Evolutionary conservation across 192 early-diverging fungal genomes (phyloP).

Genomic region (Podochytrium sp.): DNA sequence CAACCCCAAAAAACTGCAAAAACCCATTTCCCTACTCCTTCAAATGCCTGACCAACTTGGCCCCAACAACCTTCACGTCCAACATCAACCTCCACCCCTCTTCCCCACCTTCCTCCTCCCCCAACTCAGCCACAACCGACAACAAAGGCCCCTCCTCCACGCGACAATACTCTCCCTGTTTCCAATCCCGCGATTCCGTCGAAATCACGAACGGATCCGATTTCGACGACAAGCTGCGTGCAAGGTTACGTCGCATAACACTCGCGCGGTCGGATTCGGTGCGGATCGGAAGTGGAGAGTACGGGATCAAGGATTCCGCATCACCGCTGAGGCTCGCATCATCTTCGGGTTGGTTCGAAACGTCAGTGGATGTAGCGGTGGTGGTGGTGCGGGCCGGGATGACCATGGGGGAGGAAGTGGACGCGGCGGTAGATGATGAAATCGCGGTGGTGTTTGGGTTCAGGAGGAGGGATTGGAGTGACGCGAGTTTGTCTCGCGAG

Average conservation of each 20-base stretch:
- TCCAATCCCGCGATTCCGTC: no score
- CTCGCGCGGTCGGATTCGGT: constrained; percentile 4
- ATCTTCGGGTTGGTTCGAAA: background rate
- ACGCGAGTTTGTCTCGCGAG: background rate
- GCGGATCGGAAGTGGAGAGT: background rate
- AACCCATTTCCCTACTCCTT: no score
- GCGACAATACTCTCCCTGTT: no score
- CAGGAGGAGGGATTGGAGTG: background rate
- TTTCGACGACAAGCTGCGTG: no score
- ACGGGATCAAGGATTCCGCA: background rate
- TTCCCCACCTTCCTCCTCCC: no score
- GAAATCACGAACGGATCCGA: no score
- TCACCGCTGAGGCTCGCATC: background rate
- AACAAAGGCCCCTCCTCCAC: constrained; percentile 20
- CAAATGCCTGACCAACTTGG: constrained; percentile 23
- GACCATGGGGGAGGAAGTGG: background rate
- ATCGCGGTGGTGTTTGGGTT: background rate
- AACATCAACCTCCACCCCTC: constrained; percentile 20
- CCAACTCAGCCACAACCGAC: constrained; percentile 20
- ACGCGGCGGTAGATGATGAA: background rate
- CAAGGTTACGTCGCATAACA: constrained; percentile 14
- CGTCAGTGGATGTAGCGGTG: background rate
- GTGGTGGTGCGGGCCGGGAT: background rate
- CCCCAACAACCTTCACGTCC: constrained; percentile 27
- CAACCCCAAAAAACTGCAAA: no score